Evolutionary conservation across 768 basidiomycete genomes (phyloP), one percentile per base, ranked within the genome.

Genomic region (Neoboletus subvelutipes): DNA sequence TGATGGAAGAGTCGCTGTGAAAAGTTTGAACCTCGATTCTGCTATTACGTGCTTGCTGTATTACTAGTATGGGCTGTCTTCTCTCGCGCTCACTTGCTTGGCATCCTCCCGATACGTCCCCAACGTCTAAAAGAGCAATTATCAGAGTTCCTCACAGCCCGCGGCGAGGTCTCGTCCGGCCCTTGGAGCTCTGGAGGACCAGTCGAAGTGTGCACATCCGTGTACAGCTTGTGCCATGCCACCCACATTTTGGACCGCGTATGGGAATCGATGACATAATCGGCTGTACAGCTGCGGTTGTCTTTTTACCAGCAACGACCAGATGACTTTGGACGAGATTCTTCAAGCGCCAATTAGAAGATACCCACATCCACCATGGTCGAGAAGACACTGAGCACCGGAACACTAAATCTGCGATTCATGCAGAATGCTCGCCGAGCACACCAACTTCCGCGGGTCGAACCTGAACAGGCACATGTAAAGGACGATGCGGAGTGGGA

Each of bases 381-480:
- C 34, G 73, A 73, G 31, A 86, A 84, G 69, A 76, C 78, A 3
- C 76, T 88, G 37, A 88, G 87, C 69, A 80, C 77, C 28, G 79
- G 85, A 29, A 87, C 86, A 0, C 75, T 88, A 10, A 81, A 82
- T 62, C 77, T 89, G 43, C 80, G 82, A 2, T 88, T 88, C 67
- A 88, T 88, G 87, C 87, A 86, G 68, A 86, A 86, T 71, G 83
- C 86, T 0, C 80, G 82, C 2, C 78, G 82, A 2, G 75, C 80
- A 22, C 83, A 84, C 57, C 76, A 80, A 15, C 65, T 80, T 17
- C 75, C 80, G 26, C 76, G 76, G 55, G 78, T 79, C 17, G 78
- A 83, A 60, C 70, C 76, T 1, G 80, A 83, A 45, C 77, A 78
- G 48, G 81, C 83, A 3, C 77, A 77, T 62, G 76, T 85, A 28